Percentiles rank a stretch among this genome's conserved stretches.
Conservation (phyloP, 352 stramenopile species). For the Globisporangium canariense region DNA sequence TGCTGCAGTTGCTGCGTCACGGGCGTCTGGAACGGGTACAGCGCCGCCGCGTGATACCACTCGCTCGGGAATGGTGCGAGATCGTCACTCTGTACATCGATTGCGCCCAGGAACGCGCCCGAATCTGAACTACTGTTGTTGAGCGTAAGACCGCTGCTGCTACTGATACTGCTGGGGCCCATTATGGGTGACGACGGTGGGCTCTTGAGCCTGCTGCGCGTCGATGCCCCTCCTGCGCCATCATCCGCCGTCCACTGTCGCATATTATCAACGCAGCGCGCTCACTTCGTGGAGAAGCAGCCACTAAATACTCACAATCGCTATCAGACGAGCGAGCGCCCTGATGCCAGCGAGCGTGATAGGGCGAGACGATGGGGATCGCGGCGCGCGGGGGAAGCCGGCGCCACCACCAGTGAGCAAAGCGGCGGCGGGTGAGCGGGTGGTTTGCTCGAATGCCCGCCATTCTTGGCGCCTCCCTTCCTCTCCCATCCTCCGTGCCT, state of each 20-base stretch:
- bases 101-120: neutral
- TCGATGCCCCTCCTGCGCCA: neutral
- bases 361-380: neutral
- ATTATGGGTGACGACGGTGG: conserved; percentile 10
- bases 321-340: neutral
- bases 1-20: conserved; percentile 7
- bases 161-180: neutral
- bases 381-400: neutral
- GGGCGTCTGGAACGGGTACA: conserved; percentile 8
- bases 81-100: conserved; percentile 10
- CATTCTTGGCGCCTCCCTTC: neutral
- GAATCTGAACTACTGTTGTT: neutral
- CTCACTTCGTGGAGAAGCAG: neutral
- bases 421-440: neutral
- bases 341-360: neutral
- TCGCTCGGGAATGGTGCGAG: conserved; percentile 4
- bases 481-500: conserved; percentile 2
- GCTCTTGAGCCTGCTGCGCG: conserved; percentile 8
- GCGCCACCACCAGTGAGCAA: conserved; percentile 4
- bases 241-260: conserved; percentile 10
- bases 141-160: neutral
- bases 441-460: conserved; percentile 6
- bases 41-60: neutral
- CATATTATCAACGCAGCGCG: conserved; percentile 2
- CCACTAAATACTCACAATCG: neutral